Evolutionary conservation across 129 eudicot genomes (phyloP), one percentile per base, ranked within the genome.

Genomic region (Sambucus nigra): DNA sequence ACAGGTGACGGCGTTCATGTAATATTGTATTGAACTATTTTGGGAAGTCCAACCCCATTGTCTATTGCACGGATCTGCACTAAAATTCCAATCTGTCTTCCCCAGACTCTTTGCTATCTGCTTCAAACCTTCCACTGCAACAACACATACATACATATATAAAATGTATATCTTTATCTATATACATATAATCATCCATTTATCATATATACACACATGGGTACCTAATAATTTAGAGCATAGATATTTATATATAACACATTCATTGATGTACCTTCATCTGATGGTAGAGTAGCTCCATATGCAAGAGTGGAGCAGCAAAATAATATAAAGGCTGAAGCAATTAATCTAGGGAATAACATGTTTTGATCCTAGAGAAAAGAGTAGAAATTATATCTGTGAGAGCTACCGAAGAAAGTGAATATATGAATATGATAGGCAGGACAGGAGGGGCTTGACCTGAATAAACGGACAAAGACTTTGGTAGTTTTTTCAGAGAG

Each of bases 71-170:
- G 86, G 82, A 63, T 74, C 80, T 39, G 60, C 58, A 14, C 54
- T 61, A 35, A 85, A 75, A 53, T 85, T 60, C 86, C 89, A 80
- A n/a, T 68, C 65, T 25, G 25, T 65, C 59, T 73, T 84, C 24
- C 79, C 70, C 59, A 84, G 31, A 16, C 55, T 71, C 53, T 50
- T 60, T 22, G 71, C 88, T 2, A 84, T 71, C 25, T 21, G 55
- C 57, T 29, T 11, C 66, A 80, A 53, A 6, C 68, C 73, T 60
- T 31, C 51, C 23, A 84, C 82, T 77, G 61, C 73, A 66, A 55
- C 15, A 31, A 16, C 8, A 18, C 52, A 19, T 8, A 12, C 51
- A 47, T 12, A 42, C 3, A 11, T 7, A 40, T 40, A 4, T 40
- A 4, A n/a, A n/a, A n/a, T n/a, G 12, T 40, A 40, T 40, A 40